Evolutionary conservation across 2,329 filamentous ascomycete species (phyloP), one percentile per base, ranked within the genome.

Genomic region (Stagonosporopsis rhizophila): DNA sequence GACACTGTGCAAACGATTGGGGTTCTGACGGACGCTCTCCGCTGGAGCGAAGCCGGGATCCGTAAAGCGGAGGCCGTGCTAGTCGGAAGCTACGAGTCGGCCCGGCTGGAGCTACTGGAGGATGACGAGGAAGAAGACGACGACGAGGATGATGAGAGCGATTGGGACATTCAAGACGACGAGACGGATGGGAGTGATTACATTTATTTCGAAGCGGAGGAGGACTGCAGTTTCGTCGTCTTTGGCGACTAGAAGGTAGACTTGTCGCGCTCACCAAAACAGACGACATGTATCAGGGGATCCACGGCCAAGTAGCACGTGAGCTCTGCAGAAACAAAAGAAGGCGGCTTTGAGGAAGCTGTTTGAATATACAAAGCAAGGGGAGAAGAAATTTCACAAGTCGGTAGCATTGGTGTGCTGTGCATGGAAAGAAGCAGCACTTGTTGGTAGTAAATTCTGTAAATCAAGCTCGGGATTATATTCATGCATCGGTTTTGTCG

Each of bases 81-180:
- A 23, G 53, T 56, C 2, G 53, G 59, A 9, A 50, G 52, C 7
- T 56, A 61, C 11, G 55, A 59, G 5, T 15, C 17, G 7, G 15
- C 44, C 5, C 30, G 39, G 23, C 32, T 45, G n/a, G 40, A 50
- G 14, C 17, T 46, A 23, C 2, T 42, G 19, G 56, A 58, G 0
- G 56, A 44, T 12, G 51, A 58, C 2, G 55, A 58, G 6, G 48
- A 46, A 9, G 35, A 50, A 3, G 45, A 47, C 6, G 56, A 55
- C 3, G 64, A 66, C 15, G 62, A 32, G 3, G 49, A 52, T 14
- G 61, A 57, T 11, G 64, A 67, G 4, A 63, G 58, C 41, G 66
- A 69, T 40, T 68, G 66, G 66, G 67, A 70, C n/a, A 34, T 64
- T 20, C 52, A 64, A n/a, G 61, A 62, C 3, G 61, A 64, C 14